Percentiles rank a stretch among this genome's conserved stretches.
Evolutionary conservation across 208 protist genomes (phyloP).

Genomic region (Acanthamoeba castellanii): DNA sequence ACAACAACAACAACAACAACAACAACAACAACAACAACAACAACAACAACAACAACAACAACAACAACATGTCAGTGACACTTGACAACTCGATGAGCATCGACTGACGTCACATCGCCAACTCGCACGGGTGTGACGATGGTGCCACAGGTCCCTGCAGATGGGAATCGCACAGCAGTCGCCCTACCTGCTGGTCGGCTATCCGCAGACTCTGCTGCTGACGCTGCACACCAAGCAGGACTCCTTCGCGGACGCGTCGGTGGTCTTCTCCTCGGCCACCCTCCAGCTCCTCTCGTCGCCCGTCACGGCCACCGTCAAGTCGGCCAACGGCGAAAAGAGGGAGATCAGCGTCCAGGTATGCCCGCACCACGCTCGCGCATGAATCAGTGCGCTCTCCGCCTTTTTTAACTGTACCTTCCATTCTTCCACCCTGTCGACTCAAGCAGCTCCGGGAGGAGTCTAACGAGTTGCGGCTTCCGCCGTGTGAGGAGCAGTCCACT

Average conservation of each 20-base stretch:
- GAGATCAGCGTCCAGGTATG: neutral
- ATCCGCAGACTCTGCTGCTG: neutral
- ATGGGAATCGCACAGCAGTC: neutral
- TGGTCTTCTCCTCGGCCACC: constrained; percentile 1
- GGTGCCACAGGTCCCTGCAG: constrained; percentile 31
- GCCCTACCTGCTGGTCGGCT: neutral
- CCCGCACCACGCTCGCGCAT: too few species aligned
- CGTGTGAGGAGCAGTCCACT: constrained; percentile 1
- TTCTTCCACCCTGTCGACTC: neutral
- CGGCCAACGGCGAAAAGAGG: neutral
- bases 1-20: too few species aligned
- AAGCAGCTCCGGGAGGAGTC: neutral
- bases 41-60: too few species aligned
- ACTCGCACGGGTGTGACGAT: neutral
- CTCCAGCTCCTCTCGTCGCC: constrained; percentile 6
- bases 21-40: too few species aligned
- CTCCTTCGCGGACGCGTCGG: neutral
- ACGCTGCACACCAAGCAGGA: constrained; percentile 56
- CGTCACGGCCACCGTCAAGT: neutral
- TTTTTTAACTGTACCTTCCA: neutral
- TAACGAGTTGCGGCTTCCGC: neutral
- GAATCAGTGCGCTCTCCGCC: neutral
- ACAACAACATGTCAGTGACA: too few species aligned
- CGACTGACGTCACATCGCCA: too few species aligned
- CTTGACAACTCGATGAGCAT: too few species aligned